A percentile compares a stretch with the other conserved stretches of the same genome.
phyloP scores from a whole-genome alignment of 805 yeast species.

The Wickerhamiella brachini region DNA sequence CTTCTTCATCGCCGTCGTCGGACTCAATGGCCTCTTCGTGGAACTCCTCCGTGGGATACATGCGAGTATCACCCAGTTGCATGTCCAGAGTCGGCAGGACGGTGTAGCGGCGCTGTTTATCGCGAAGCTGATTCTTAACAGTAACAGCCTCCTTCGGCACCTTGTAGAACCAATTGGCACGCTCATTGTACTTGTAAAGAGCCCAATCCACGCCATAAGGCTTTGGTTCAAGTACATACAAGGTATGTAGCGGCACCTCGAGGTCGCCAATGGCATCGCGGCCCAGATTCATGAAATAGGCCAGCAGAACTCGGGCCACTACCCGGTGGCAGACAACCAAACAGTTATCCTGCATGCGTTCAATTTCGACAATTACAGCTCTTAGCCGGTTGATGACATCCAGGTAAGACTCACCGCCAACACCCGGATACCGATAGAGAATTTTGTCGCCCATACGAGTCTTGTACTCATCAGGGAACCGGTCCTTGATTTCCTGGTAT shows the following conservation, averaged over 20 bases:
- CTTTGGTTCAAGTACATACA: slow-evolving; percentile 78
- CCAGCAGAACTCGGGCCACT: slow-evolving; percentile 73
- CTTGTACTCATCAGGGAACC: slow-evolving; percentile 64
- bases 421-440: slow-evolving; percentile 86
- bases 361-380: slow-evolving; percentile 85
- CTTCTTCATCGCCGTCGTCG: slow-evolving; percentile 6
- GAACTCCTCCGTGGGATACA: background rate
- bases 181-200: slow-evolving; percentile 74
- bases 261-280: slow-evolving; percentile 73
- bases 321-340: slow-evolving; percentile 80
- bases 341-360: slow-evolving; percentile 78
- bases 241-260: slow-evolving; percentile 86
- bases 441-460: slow-evolving; percentile 66
- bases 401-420: slow-evolving; percentile 90
- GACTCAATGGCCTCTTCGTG: background rate
- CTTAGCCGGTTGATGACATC: slow-evolving; percentile 85
- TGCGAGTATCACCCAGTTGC: slow-evolving; percentile 14
- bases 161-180: slow-evolving; percentile 59
- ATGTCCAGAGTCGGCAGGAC: slow-evolving; percentile 18
- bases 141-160: slow-evolving; percentile 29
- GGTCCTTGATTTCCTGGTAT: slow-evolving; percentile 64
- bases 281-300: slow-evolving; percentile 71
- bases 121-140: slow-evolving; percentile 16
- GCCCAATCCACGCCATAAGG: slow-evolving; percentile 95
- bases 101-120: slow-evolving; percentile 17